These are phyloP conservation scores for Elsinoe ampelina DNA, from an alignment of 2,329 filamentous ascomycete species.

Conservation along the genomic window DNA sequence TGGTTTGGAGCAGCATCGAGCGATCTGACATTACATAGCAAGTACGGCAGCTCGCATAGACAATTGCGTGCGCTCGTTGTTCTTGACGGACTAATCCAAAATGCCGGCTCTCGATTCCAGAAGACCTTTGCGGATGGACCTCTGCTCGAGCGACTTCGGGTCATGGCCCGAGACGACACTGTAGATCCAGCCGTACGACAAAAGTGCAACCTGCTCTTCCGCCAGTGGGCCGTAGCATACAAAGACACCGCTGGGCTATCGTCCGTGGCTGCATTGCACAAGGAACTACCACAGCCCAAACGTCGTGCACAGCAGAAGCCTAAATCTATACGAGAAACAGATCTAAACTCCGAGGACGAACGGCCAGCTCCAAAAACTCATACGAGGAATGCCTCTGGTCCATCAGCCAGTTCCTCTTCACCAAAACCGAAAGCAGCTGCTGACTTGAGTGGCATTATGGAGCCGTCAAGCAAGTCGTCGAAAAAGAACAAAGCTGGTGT, in stretches of 20 bases:
- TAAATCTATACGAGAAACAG: conserved; percentile 74
- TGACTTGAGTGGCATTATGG: conserved; percentile 20
- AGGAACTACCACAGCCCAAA: conserved; percentile 56
- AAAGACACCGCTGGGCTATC: conserved; percentile 71
- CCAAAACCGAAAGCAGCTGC: conserved; percentile 21
- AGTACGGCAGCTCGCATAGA: conserved; percentile 90
- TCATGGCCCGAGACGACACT: conserved; percentile 75
- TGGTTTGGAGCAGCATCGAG: not conserved
- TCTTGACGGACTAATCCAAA: conserved; percentile 87
- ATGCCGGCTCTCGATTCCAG: conserved; percentile 81
- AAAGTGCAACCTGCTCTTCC: conserved; percentile 80
- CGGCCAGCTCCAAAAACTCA: conserved; percentile 19
- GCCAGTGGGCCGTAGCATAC: conserved; percentile 76
- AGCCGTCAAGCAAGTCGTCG: conserved; percentile 22
- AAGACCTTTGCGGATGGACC: conserved; percentile 83
- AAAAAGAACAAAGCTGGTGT: conserved; percentile 43
- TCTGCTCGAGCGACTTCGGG: conserved; percentile 77
- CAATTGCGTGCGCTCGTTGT: conserved; percentile 83
- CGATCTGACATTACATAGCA: conserved; percentile 41
- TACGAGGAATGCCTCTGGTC: conserved; percentile 14
- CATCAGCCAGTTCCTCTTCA: conserved; percentile 26
- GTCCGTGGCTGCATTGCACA: conserved; percentile 69
- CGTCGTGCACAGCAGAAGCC: conserved; percentile 59
- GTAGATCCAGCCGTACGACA: conserved; percentile 78
- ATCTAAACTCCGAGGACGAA: conserved; percentile 41